phyloP scores from a whole-genome alignment of 805 yeast species.

The Myxozyma vanderwaltii region DNA sequence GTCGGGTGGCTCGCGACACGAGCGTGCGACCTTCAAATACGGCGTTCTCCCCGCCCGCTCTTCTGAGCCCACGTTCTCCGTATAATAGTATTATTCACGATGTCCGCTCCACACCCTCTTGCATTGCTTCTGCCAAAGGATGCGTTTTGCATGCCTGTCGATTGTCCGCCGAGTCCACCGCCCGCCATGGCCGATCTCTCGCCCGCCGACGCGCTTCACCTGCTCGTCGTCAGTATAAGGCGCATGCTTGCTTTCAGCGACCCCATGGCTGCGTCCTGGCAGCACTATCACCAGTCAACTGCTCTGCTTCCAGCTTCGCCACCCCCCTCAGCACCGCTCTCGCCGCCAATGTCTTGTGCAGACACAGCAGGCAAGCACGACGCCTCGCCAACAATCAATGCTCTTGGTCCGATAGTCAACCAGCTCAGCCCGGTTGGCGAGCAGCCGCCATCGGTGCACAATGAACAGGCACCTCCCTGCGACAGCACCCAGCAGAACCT shows the following conservation, averaged over 20 bases:
- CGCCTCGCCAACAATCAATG: constrained; percentile 10
- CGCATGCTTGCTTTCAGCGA: constrained; percentile 18
- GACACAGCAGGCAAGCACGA: background rate
- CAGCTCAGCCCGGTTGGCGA: constrained; percentile 18
- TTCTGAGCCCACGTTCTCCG: background rate
- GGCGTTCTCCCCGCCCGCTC: background rate
- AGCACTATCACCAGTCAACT: background rate
- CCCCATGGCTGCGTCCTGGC: constrained; percentile 13
- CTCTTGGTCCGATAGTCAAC: constrained; percentile 6
- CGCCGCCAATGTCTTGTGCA: constrained; percentile 1
- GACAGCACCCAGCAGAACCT: background rate
- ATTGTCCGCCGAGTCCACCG: constrained; percentile 13
- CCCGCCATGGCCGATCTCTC: constrained; percentile 18
- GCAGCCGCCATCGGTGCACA: constrained; percentile 7
- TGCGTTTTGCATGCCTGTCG: background rate
- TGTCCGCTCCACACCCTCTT: constrained; percentile 8
- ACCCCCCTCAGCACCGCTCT: constrained; percentile 9
- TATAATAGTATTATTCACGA: background rate
- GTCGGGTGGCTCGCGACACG: constrained; percentile 5
- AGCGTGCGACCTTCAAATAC: constrained; percentile 11
- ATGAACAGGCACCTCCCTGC: background rate
- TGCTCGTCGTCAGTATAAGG: constrained; percentile 23
- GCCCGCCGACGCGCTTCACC: constrained; percentile 25
- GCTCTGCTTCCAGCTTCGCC: constrained; percentile 2
- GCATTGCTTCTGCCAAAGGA: background rate